Base-by-base conservation (phyloP, 2,329 filamentous ascomycete species). In the Penicillium sp. region DNA sequence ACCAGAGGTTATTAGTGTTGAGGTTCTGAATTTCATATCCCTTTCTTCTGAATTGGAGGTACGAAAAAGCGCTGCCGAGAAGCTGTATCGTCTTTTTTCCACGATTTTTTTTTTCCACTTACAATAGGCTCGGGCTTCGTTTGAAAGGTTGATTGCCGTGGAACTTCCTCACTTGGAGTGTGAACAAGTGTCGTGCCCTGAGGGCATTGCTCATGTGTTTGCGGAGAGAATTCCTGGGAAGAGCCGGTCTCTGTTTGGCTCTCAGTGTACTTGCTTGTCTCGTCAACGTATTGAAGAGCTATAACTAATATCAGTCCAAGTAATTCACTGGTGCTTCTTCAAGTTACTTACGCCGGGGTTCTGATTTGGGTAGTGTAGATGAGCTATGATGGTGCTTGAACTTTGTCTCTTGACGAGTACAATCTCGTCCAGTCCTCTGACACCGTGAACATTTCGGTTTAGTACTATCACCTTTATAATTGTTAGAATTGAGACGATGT, bases 361-460 rank as follows among this genome's bases (percentile, higher is more conserved):
- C n/a, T 29, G 24, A 18, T 16, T 44, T 44, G n/a, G 14, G 4
- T 29, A 9, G n/a, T 29, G 40, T 44, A 5, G 31, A 14, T 18
- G 52, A 49, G 18, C 24, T 50, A 24, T 58, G 36, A 23, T 51
- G 33, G 26, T 50, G 55, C 6, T 48, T 48, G 16, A 46, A 26
- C 18, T 26, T 43, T 13, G 52, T 31, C 14, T 28, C 29, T 19
- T 18, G 31, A 18, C 52, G 49, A 5, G 51, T 45, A 18, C 55
- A 60, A 14, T 47, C 52, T 19, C 52, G 47, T 11, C 55, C 52
- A 5, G 48, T 42, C 6, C 21, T 52, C 14, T 48, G 46, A 21
- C 58, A 60, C 48, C 52, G 46, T 10, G 26, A 26, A 13, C 58
- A 58, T 54, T 49, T 53, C 21, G 52, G 55, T 10, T 21, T 51